Percentiles rank a stretch among this genome's conserved stretches.
These are phyloP conservation scores for Ziziphus jujuba DNA, from an alignment of 306 rosid genomes.

Conservation along the genomic window DNA sequence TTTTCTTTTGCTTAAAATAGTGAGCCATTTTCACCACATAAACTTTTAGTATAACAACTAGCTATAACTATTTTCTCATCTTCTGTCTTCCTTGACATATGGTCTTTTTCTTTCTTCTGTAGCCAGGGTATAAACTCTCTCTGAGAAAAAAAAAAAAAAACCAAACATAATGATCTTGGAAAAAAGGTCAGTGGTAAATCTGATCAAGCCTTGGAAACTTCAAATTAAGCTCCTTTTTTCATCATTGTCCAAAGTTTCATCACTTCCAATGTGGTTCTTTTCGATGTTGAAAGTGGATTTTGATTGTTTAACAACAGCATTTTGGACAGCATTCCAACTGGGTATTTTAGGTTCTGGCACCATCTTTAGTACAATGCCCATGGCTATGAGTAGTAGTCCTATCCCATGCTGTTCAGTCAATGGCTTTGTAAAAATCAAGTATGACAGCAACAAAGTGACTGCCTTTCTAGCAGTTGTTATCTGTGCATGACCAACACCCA, in stretches of 20 bases:
- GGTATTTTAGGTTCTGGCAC: slow-evolving; percentile 33
- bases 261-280: background rate
- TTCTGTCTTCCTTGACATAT: background rate
- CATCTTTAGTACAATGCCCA: slow-evolving; percentile 59
- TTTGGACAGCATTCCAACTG: background rate
- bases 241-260: slow-evolving; percentile 17
- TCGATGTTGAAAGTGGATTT: slow-evolving; percentile 15
- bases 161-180: background rate
- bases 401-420: slow-evolving; percentile 62
- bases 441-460: slow-evolving; percentile 60
- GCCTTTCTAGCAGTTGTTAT: slow-evolving; percentile 67
- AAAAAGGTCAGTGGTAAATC: background rate
- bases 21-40: background rate
- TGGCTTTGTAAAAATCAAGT: slow-evolving; percentile 67
- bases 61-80: background rate
- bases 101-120: background rate
- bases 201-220: slow-evolving; percentile 5
- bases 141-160: background rate
- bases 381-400: slow-evolving; percentile 52
- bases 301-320: slow-evolving; percentile 10
- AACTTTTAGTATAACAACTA: background rate
- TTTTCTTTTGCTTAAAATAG: background rate
- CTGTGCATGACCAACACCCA: slow-evolving; percentile 31
- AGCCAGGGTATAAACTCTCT: no score
- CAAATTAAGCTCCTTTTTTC: slow-evolving; percentile 37